phyloP scores from a whole-genome alignment of 2,329 filamentous ascomycete genomes.

The Dactylellina leptospora region DNA sequence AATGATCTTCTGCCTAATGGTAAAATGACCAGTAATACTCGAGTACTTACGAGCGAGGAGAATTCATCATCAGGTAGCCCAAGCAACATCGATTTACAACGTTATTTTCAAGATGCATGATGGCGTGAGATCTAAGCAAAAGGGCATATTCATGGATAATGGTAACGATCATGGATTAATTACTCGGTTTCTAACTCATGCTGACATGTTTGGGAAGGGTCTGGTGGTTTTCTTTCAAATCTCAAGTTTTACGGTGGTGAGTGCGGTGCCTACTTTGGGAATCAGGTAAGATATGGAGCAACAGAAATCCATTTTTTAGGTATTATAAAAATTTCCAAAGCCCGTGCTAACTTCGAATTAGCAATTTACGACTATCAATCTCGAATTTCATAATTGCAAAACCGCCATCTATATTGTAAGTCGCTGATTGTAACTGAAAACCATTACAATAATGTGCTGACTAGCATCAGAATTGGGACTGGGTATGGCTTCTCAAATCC shows the following conservation, averaged over 20 bases:
- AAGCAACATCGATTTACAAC: constrained; percentile 70
- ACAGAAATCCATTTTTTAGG: too few species aligned
- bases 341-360: constrained; percentile 62
- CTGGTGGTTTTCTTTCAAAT: constrained; percentile 82
- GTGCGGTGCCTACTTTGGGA: constrained; percentile 64
- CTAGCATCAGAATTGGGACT: constrained; percentile 88
- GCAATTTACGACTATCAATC: constrained; percentile 84
- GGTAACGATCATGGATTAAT: constrained; percentile 58
- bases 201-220: constrained; percentile 60
- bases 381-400: constrained; percentile 82
- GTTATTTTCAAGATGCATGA: constrained; percentile 64
- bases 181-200: not conserved
- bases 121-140: constrained; percentile 59
- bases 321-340: too few species aligned
- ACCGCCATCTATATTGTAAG: constrained; percentile 76
- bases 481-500: constrained; percentile 81
- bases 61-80: constrained; percentile 74
- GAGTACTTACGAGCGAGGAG: constrained; percentile 62
- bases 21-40: too few species aligned
- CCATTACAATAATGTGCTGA: not conserved
- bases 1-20: not conserved
- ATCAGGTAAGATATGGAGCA: constrained; percentile 25
- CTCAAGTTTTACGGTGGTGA: constrained; percentile 83
- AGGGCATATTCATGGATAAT: constrained; percentile 70
- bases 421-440: not conserved